Evolutionary conservation across 768 basidiomycete genomes (phyloP).

Genomic region (Suillus weaverae): DNA sequence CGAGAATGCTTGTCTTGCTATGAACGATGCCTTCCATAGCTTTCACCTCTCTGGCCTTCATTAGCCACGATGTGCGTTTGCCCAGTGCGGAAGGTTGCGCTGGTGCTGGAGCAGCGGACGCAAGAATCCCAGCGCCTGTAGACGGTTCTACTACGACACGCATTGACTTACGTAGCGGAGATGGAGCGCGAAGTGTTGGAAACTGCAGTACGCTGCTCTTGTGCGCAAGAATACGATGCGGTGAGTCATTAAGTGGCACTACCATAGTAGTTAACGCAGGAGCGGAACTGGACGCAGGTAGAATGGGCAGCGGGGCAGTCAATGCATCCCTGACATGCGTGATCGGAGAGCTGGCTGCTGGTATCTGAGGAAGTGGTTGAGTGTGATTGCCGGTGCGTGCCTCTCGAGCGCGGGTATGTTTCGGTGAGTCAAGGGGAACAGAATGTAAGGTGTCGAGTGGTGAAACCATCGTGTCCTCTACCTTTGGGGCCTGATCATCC

Average conservation of each 20-base stretch:
- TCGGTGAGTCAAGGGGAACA: conserved; percentile 40
- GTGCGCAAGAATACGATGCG: conserved; percentile 29
- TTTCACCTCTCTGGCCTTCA: conserved; percentile 73
- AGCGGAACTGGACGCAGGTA: conserved; percentile 14
- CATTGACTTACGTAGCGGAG: conserved; percentile 69
- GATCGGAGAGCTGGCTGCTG: conserved; percentile 5
- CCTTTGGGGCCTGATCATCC: conserved; percentile 18
- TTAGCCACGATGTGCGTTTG: conserved; percentile 80
- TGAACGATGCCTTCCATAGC: conserved; percentile 55
- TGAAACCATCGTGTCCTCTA: conserved; percentile 21
- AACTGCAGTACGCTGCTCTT: conserved; percentile 49
- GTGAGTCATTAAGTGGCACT: conserved; percentile 38
- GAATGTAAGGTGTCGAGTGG: conserved; percentile 39
- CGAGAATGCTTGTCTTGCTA: conserved; percentile 28
- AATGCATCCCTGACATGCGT: conserved; percentile 19
- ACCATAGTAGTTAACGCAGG: conserved; percentile 20
- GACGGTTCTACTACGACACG: conserved; percentile 49
- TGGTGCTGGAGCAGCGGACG: conserved; percentile 34
- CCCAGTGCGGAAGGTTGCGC: conserved; percentile 39
- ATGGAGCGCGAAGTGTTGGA: conserved; percentile 66
- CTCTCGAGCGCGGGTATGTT: conserved; percentile 7
- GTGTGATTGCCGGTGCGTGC: conserved; percentile 13
- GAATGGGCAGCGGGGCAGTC: conserved; percentile 24
- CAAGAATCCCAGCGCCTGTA: conserved; percentile 28
- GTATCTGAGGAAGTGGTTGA: conserved; percentile 20